Evolutionary conservation across 2,329 filamentous ascomycete species (phyloP).

Genomic region (Juglanconis juglandina): DNA sequence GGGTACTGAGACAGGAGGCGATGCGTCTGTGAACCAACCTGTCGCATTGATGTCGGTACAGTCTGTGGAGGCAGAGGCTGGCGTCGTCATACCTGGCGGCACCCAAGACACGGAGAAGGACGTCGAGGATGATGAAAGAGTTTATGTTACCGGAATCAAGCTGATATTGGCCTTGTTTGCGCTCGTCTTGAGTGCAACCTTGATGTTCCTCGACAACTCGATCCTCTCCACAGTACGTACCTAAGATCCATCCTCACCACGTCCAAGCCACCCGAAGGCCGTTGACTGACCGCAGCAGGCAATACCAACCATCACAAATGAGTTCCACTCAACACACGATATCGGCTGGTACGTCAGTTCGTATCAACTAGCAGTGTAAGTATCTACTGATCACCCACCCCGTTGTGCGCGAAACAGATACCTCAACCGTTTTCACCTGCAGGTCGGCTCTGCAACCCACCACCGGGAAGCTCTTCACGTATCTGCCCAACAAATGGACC

Average conservation of each 20-base stretch:
- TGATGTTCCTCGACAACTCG: conserved; percentile 2
- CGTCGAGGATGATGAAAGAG: background rate
- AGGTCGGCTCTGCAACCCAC: conserved; percentile 29
- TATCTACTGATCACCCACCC: background rate
- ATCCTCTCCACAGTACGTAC: background rate
- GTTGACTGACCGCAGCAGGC: conserved; percentile 25
- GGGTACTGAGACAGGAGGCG: background rate
- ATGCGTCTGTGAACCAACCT: background rate
- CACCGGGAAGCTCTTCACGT: conserved; percentile 31
- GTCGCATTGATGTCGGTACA: background rate
- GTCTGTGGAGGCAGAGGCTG: background rate
- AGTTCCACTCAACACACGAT: conserved; percentile 34
- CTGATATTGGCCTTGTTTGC: background rate
- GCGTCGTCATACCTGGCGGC: background rate
- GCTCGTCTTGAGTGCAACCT: background rate
- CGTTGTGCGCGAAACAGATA: no score
- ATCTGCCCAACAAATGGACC: conserved; percentile 32
- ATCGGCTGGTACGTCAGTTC: conserved; percentile 41
- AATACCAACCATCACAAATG: conserved; percentile 29
- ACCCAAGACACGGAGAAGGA: background rate
- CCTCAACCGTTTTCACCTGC: conserved; percentile 3
- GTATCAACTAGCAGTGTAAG: conserved; percentile 27
- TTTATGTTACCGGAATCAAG: background rate
- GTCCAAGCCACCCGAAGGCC: no score
- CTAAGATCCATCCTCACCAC: background rate